Evolutionary conservation across 2,329 filamentous ascomycete species (phyloP).

Genomic region (Colletotrichum sp.): DNA sequence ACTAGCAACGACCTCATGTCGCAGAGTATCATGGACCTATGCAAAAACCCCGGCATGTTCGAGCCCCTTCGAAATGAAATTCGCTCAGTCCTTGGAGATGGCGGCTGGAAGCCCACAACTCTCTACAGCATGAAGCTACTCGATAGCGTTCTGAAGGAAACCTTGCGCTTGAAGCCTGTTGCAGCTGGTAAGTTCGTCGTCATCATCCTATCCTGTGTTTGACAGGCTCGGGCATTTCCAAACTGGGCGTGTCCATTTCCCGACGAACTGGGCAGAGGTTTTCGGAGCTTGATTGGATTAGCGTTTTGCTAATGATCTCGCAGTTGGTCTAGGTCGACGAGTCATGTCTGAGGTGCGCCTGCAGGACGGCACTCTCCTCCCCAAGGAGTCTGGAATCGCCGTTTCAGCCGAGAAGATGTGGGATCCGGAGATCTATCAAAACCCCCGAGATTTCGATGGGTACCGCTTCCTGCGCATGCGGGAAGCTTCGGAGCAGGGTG

Average conservation of each 20-base stretch:
- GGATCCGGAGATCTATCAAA: conserved; percentile 27
- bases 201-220: background rate
- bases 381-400: conserved; percentile 24
- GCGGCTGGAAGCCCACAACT: background rate
- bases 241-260: background rate
- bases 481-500: conserved; percentile 22
- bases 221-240: background rate
- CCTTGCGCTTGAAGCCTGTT: conserved; percentile 10
- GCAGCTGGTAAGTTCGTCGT: background rate
- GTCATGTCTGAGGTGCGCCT: conserved; percentile 1
- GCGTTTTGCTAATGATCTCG: background rate
- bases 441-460: conserved; percentile 29
- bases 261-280: background rate
- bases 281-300: background rate
- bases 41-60: conserved; percentile 23
- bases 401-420: conserved; percentile 24
- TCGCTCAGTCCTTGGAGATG: background rate
- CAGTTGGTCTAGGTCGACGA: conserved; percentile 6
- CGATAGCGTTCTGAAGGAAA: conserved; percentile 14
- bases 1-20: conserved; percentile 27
- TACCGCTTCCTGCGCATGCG: conserved; percentile 33
- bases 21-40: conserved; percentile 24
- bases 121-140: conserved; percentile 15
- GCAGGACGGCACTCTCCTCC: conserved; percentile 26
- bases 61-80: conserved; percentile 27